Evolutionary conservation across 179 eudicot species (phyloP).

Genomic region (Camellia oleifera): DNA sequence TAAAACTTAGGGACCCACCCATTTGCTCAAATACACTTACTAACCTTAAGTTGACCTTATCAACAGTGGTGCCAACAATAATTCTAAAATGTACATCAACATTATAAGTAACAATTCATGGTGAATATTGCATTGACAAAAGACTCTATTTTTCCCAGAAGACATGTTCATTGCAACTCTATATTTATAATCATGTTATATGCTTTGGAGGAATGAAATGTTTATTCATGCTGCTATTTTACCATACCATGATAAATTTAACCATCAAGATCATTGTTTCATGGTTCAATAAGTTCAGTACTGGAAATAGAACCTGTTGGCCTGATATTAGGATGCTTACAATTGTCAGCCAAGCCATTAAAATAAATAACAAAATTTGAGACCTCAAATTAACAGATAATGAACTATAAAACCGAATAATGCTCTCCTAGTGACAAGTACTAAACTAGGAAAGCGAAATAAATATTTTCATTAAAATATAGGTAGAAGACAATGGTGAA

Average conservation of each 20-base stretch:
- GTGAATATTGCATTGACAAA: background rate
- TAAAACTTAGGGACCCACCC: background rate
- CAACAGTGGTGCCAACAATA: background rate
- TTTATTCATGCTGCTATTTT: conserved; percentile 9
- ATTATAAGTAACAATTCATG: background rate
- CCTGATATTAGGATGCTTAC: background rate
- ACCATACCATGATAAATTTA: too few relatives aligned
- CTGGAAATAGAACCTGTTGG: background rate
- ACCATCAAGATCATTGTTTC: background rate
- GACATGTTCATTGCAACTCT: background rate
- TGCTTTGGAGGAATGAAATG: background rate
- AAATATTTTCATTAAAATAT: background rate
- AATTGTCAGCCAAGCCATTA: background rate
- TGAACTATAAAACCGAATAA: background rate
- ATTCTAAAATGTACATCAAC: background rate
- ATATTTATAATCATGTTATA: background rate
- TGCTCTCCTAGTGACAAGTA: background rate
- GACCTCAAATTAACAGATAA: background rate
- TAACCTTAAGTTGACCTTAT: background rate
- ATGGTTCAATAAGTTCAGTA: background rate
- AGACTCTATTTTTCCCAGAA: background rate
- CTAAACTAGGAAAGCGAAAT: background rate
- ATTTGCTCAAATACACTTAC: background rate
- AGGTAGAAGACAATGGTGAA: background rate
- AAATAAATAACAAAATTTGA: background rate